Evolutionary conservation across 2,329 filamentous ascomycete species (phyloP).

Genomic region (Xylariaceae sp.): DNA sequence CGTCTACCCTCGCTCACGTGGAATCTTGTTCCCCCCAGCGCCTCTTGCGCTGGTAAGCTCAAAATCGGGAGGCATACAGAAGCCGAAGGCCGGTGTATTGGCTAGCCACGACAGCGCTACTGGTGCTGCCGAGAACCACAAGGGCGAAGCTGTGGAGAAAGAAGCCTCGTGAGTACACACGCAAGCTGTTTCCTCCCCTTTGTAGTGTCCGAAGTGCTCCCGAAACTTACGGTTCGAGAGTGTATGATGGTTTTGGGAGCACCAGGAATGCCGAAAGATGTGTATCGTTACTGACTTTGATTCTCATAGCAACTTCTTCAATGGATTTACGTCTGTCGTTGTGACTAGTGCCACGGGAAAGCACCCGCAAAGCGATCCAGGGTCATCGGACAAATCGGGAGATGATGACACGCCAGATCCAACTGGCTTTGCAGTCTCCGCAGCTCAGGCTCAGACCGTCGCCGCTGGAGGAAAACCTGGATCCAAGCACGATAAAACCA

Average conservation of each 20-base stretch:
- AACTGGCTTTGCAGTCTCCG: constrained; percentile 35
- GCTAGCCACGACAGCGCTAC: constrained; percentile 75
- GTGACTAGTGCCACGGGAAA: constrained; percentile 74
- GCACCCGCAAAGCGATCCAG: constrained; percentile 62
- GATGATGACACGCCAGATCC: constrained; percentile 31
- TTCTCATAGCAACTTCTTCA: constrained; percentile 82
- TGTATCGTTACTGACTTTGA: too few species aligned
- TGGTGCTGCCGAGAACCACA: constrained; percentile 76
- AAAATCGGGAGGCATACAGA: constrained; percentile 70
- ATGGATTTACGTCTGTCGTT: constrained; percentile 66
- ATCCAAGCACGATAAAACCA: constrained; percentile 67
- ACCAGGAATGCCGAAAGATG: too few species aligned
- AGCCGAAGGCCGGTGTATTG: constrained; percentile 69
- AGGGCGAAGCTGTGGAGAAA: constrained; percentile 78
- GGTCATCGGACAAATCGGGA: constrained; percentile 30
- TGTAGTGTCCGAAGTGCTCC: too few species aligned
- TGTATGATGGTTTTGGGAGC: too few species aligned
- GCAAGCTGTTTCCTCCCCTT: too few species aligned
- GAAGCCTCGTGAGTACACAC: too few species aligned
- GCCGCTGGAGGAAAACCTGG: constrained; percentile 45
- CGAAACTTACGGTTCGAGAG: too few species aligned
- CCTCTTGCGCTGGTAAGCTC: constrained; percentile 69
- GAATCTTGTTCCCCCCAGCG: constrained; percentile 69
- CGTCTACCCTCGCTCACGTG: constrained; percentile 58
- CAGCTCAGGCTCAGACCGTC: constrained; percentile 39